Evolutionary conservation across 768 basidiomycete species (phyloP).

Genomic region (Tephrocybe sp.): DNA sequence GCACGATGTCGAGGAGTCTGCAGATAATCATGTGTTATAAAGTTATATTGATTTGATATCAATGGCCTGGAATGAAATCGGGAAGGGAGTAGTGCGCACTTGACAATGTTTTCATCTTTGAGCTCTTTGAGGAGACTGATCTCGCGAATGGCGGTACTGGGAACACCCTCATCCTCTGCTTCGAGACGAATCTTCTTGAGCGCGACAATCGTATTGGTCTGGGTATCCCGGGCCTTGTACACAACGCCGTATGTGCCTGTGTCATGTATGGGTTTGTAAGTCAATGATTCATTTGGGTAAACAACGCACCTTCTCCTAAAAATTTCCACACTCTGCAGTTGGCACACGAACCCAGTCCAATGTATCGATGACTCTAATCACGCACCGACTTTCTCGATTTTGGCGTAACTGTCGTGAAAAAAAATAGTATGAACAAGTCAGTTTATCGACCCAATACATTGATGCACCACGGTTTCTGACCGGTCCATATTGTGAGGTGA

Average conservation of each 20-base stretch:
- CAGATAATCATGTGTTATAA: background rate
- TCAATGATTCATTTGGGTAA: background rate
- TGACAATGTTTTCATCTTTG: slow-evolving; percentile 94
- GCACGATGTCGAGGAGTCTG: slow-evolving; percentile 94
- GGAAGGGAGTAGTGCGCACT: slow-evolving; percentile 42
- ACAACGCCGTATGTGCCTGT: slow-evolving; percentile 98
- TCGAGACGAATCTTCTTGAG: slow-evolving; percentile 98
- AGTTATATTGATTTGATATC: background rate
- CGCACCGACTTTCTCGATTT: slow-evolving; percentile 98
- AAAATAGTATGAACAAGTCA: slow-evolving; percentile 13
- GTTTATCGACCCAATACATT: slow-evolving; percentile 11
- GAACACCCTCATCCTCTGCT: slow-evolving; percentile 98
- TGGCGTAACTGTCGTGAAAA: slow-evolving; percentile 70
- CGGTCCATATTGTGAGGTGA: slow-evolving; percentile 39
- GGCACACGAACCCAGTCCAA: background rate
- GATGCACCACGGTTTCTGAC: slow-evolving; percentile 26
- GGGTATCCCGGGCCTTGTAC: slow-evolving; percentile 90
- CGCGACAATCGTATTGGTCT: slow-evolving; percentile 82
- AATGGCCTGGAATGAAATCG: background rate
- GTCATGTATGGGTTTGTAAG: slow-evolving; percentile 13
- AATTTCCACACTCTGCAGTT: slow-evolving; percentile 6
- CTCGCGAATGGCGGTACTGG: slow-evolving; percentile 96
- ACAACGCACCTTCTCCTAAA: slow-evolving; percentile 50
- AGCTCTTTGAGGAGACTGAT: slow-evolving; percentile 97
- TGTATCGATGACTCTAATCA: slow-evolving; percentile 24